Conservation (phyloP, 2,329 filamentous ascomycete genomes). For the Trichoderma asperellum region DNA sequence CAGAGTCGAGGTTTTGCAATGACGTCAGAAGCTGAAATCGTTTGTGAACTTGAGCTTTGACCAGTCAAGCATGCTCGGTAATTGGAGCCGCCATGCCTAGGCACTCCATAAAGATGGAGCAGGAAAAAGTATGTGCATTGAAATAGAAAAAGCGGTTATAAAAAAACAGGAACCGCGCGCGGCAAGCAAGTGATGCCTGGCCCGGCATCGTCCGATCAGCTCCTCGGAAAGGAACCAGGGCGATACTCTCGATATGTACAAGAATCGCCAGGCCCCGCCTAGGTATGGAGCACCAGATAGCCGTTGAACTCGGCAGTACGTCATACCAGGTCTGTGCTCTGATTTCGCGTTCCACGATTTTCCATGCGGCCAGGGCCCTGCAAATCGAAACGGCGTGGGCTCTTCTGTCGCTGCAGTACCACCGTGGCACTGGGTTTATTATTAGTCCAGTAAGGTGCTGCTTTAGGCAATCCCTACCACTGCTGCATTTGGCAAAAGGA, state of each 20-base stretch:
- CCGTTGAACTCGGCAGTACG: not conserved
- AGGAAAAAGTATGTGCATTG: not conserved
- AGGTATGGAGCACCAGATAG: not conserved
- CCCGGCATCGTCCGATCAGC: constrained; percentile 21
- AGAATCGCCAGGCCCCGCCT: not conserved
- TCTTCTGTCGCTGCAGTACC: not conserved
- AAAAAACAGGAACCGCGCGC: not conserved
- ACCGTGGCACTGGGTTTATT: not conserved
- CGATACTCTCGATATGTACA: not conserved
- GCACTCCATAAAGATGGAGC: not conserved
- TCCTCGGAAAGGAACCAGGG: not conserved
- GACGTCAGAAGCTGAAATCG: not conserved
- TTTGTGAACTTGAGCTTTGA: not conserved
- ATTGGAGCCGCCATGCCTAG: not conserved
- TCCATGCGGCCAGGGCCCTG: constrained; percentile 6
- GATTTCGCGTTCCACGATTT: constrained; percentile 5
- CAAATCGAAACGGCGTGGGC: not conserved
- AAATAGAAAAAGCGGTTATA: not conserved
- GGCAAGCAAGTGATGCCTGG: not conserved
- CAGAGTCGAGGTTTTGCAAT: not conserved
- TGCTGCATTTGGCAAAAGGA: not conserved
- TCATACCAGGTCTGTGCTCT: constrained; percentile 21
- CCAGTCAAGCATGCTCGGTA: not conserved
- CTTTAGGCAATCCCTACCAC: not conserved
- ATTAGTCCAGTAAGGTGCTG: not conserved